phyloP scores from a whole-genome alignment of 2,329 filamentous ascomycete genomes.

The Aspergillus quadrilineatus region DNA sequence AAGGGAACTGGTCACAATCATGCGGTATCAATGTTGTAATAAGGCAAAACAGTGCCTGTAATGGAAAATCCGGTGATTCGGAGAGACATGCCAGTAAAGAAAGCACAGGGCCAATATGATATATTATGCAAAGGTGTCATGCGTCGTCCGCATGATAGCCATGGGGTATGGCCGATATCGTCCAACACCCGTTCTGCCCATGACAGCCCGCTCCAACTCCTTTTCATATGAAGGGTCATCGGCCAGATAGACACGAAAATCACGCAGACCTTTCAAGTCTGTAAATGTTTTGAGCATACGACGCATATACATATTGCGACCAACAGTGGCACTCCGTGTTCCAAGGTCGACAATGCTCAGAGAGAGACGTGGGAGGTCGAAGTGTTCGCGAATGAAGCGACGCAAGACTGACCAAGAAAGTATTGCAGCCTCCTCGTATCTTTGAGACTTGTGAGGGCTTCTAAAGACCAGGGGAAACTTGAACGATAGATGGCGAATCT shows the following conservation, averaged over 20 bases:
- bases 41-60: neutral
- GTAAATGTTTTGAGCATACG: conserved; percentile 21
- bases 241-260: conserved; percentile 22
- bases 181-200: conserved; percentile 10
- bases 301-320: conserved; percentile 20
- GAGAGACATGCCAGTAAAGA: neutral
- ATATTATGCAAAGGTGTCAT: neutral
- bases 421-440: conserved; percentile 13
- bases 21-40: neutral
- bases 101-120: neutral
- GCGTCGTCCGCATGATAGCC: neutral
- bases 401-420: conserved; percentile 26
- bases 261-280: conserved; percentile 19
- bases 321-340: neutral
- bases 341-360: conserved; percentile 24
- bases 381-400: conserved; percentile 31
- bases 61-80: neutral
- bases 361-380: conserved; percentile 21
- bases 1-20: neutral
- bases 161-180: conserved; percentile 3
- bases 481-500: conserved; percentile 24
- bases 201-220: conserved; percentile 18
- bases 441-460: neutral
- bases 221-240: conserved; percentile 23
- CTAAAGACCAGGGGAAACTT: conserved; percentile 21